Evolutionary conservation across 75 land plant species (phyloP), one percentile per base, ranked within the genome.

Genomic region (Sequoiadendron giganteum): DNA sequence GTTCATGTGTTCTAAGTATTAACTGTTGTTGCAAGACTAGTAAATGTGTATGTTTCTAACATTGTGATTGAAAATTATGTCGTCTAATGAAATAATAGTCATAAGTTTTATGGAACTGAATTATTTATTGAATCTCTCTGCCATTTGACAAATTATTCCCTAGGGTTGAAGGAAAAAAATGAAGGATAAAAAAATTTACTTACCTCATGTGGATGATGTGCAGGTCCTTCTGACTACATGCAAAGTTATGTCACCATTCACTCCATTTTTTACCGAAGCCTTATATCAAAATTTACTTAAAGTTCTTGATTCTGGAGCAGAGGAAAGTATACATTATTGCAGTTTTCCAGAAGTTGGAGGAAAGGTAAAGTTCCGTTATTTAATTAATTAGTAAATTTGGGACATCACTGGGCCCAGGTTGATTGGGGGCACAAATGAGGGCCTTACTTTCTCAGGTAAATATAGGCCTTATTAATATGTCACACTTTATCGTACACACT

Each of bases 191-290:
- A 84, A 49, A 49, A 15, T 30, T 49, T 10, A 13, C 38, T 13
- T 77, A 72, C 45, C 13, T 79, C 3, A 86, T 58, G 72, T 48
- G 87, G 10, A 70, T 70, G 42, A 75, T 30, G 3, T 85, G 42
- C 87, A 97, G 99, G 99, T 98, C 42, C 95, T 98, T 90, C 58
- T 98, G 88, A 94, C 96, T 19, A 93, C 95, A 36, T 97, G 99
- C 86, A 96, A 94, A 56, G 92, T 95, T 18, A 98, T 98, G 99
- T 96, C 97, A 85, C 99, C 99, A 32, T 98, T 98, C 73, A 97
- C 99, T 32, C 99, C 99, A 61, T 97, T 97, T 90, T 98, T 98
- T 88, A 94, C 99, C 16, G 99, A 98, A 88, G 94, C 92, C 85
- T 89, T 98, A 58, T 98, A 97, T 86, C 99, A 98, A 90, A 98